phyloP scores from a whole-genome alignment of 208 protist genomes.

The Tritrichomonas musculus region DNA sequence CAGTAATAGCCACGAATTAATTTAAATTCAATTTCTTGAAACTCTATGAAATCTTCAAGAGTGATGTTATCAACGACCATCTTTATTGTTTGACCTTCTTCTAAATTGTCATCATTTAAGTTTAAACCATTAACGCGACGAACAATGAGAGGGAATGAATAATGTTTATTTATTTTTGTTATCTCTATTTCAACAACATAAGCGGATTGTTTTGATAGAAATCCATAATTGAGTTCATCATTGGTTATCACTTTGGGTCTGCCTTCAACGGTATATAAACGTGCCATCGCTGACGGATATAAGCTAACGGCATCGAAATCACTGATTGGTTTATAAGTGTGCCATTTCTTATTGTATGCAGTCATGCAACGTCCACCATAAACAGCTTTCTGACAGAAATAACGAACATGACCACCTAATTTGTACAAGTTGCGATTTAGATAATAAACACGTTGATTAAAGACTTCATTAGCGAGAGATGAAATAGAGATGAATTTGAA shows the following conservation, averaged over 20 bases:
- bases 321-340: not conserved
- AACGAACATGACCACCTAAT: not conserved
- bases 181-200: not conserved
- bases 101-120: too few species aligned
- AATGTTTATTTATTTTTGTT: too few species aligned
- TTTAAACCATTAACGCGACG: too few species aligned
- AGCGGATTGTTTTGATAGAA: not conserved
- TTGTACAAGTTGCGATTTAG: not conserved
- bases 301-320: not conserved
- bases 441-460: not conserved
- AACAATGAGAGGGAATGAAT: too few species aligned
- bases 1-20: slow-evolving; percentile 14
- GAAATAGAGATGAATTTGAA: not conserved
- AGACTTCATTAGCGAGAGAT: slow-evolving; percentile 4
- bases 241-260: not conserved
- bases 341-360: not conserved
- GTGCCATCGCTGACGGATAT: too few species aligned
- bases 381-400: not conserved
- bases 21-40: not conserved
- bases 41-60: not conserved
- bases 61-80: too few species aligned
- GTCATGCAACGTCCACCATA: not conserved
- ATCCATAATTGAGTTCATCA: not conserved
- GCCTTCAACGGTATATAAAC: too few species aligned
- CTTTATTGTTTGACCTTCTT: too few species aligned